Evolutionary conservation across 2,329 filamentous ascomycete species (phyloP), one percentile per base, ranked within the genome.

Genomic region (Calonectria montana): DNA sequence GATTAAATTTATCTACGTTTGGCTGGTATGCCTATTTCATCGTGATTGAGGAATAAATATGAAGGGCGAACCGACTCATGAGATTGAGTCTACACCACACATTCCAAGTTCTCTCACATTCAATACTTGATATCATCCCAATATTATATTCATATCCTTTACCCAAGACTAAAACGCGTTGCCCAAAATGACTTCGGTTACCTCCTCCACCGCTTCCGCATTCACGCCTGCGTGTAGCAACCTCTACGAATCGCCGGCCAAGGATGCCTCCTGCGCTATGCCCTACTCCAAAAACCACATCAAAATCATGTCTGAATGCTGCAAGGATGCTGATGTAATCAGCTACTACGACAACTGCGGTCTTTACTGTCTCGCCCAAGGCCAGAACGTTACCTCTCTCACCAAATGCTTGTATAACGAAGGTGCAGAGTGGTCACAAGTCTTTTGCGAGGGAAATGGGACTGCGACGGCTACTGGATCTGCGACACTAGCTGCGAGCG

Each of bases 311-410:
- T 70, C 81, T 37, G 75, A 79, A n/a, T 89, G 87, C 84, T 89
- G 87, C 77, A 80, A 82, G 18, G 73, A 81, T 10, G 86, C 87
- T 59, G 78, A 83, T 29, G 81, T 88, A 23, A 78, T 85, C 61
- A 80, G 80, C 74, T 89, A 88, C 84, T 81, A 85, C 75, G 76
- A 84, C 77, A 80, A 83, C 76, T 89, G 88, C 81, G 86, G 85
- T 18, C 75, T 88, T 70, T 89, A 88, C 85, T 89, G 87, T 75
- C 84, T 81, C 13, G 81, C 81, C 61, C 45, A 80, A 23, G 81
- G 75, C 73, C 75, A 83, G 80, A 80, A 75, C 59, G 74, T 78
- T 68, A 76, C 61, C 53, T 74, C 81, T 23, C 79, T 83, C 41
- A 55, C 72, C 13, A 47, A 75, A 25, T 89, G 87, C 73, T 77